Evolutionary conservation across 345 rosid genomes (phyloP), one percentile per base, ranked within the genome.

Genomic region (Bruguiera gymnorhiza): DNA sequence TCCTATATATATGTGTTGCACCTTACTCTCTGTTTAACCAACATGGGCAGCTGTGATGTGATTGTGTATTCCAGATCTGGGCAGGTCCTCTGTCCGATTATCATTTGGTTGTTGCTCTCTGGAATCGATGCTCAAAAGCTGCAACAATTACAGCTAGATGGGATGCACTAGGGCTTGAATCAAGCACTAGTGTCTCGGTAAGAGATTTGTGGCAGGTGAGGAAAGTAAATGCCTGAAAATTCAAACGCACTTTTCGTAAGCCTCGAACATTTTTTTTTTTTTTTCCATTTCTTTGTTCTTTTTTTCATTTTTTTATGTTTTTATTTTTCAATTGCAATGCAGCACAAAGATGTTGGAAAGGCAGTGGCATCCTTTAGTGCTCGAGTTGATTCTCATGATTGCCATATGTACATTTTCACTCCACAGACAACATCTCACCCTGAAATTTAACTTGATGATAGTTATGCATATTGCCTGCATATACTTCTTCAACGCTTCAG

Each of bases 201-300:
- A 80, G 99, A 80, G 96, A 95, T 77, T 76, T 92, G 65, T 95
- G 99, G 98, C 86, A 85, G 93, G 96, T 90, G 57, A 81, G 82
- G 19, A 70, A 73, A 19, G 50, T 4, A 13, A 43, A 43, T 2
- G 50, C 50, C 50, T 3, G 50, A 43, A 43, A 43, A 11, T 43
- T 43, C 16, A 43, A 15, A 43, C 5, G 1, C 50, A 13, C 1
- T 43, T 43, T 43, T 43, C 15, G 0, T 15, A 43, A 43, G 19
- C 13, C 57, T 3, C 6, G 4, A 18, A 9, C 29, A 20, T 62
- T 43, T 37, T 39, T 21, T 62, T 43, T 37, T 39, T 21, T 27
- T 50, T 43, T 32, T 9, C 9, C 9, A 16, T 36, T 30, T 18
- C 1, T 10, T 9, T 50, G 4, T 1, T 29, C 3, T 62, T 18